A percentile compares a stretch with the other conserved stretches of the same genome.
These are phyloP conservation scores for Sphaerulina vaccinii DNA, from an alignment of 2,329 filamentous ascomycete species.

Conservation along the genomic window DNA sequence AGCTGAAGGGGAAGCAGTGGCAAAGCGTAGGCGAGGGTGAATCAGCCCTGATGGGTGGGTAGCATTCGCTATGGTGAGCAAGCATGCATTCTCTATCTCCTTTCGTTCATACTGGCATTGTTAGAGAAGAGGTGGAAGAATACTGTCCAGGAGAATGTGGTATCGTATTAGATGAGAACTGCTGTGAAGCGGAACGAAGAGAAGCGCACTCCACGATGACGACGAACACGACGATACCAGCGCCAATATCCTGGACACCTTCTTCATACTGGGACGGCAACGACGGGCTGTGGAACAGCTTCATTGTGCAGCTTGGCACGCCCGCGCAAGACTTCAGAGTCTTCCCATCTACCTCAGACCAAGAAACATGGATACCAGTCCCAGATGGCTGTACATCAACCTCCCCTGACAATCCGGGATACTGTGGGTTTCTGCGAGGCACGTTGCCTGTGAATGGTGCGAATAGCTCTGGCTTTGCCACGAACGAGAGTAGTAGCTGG, in stretches of 20 bases:
- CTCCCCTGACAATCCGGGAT: slow-evolving; percentile 18
- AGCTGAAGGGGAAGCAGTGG: too few relatives aligned
- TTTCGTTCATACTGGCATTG: too few relatives aligned
- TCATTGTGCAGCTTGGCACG: slow-evolving; percentile 29
- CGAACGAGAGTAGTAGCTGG: slow-evolving; percentile 32
- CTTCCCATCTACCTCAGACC: slow-evolving; percentile 10
- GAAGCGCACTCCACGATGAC: background rate
- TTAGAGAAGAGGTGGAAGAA: too few relatives aligned
- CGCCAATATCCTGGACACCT: slow-evolving; percentile 7
- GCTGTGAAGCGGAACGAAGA: too few relatives aligned
- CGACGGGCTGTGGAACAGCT: slow-evolving; percentile 30
- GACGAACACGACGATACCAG: slow-evolving; percentile 7
- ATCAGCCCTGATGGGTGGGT: too few relatives aligned
- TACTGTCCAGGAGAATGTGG: too few relatives aligned
- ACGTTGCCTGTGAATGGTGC: slow-evolving; percentile 10
- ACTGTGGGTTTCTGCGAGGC: slow-evolving; percentile 14
- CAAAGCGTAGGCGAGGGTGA: too few relatives aligned
- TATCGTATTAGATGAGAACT: too few relatives aligned
- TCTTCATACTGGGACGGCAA: slow-evolving; percentile 26
- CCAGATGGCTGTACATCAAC: slow-evolving; percentile 12
- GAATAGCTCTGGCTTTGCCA: slow-evolving; percentile 29
- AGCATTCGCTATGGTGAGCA: too few relatives aligned
- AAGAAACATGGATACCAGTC: slow-evolving; percentile 12
- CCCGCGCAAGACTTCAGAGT: slow-evolving; percentile 24
- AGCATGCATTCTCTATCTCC: too few relatives aligned